Percentiles rank a stretch among this genome's conserved stretches.
These are phyloP conservation scores for Schizosaccharomyces lindneri DNA, from an alignment of 805 yeast species.

Conservation along the genomic window DNA sequence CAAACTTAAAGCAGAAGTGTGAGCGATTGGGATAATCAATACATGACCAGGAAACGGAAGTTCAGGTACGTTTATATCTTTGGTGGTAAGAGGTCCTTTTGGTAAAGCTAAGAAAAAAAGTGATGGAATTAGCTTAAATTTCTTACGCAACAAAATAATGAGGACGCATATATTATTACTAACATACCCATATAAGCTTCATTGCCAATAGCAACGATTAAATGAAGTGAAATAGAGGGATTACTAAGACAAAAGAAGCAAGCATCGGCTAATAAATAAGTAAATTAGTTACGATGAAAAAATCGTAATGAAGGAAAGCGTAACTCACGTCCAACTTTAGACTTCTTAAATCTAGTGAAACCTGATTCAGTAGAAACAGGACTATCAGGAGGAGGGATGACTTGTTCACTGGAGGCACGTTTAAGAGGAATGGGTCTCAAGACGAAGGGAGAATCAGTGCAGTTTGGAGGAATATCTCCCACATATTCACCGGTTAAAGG, in stretches of 20 bases:
- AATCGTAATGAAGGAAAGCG: background rate
- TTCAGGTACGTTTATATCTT: slow-evolving; percentile 17
- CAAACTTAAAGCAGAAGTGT: slow-evolving; percentile 23
- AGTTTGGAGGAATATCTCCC: slow-evolving; percentile 7
- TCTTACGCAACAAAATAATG: background rate
- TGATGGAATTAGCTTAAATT: background rate
- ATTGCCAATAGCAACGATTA: slow-evolving; percentile 54
- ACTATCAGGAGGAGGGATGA: background rate
- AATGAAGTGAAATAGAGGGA: slow-evolving; percentile 50
- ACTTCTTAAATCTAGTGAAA: background rate
- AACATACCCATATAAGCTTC: slow-evolving; percentile 20
- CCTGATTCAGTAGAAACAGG: background rate
- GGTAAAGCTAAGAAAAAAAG: slow-evolving; percentile 31
- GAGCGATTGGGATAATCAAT: slow-evolving; percentile 55
- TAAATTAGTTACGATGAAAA: background rate
- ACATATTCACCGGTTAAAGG: background rate
- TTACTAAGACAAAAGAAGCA: slow-evolving; percentile 74
- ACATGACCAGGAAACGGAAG: slow-evolving; percentile 57
- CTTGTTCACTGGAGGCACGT: background rate
- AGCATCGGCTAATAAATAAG: slow-evolving; percentile 3
- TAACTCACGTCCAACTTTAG: background rate
- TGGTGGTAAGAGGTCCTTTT: slow-evolving; percentile 53
- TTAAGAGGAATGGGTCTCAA: background rate
- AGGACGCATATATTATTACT: background rate
- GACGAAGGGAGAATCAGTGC: slow-evolving; percentile 15